Evolutionary conservation across 2,329 filamentous ascomycete species (phyloP).

Genomic region (Stachybotrys elegans): DNA sequence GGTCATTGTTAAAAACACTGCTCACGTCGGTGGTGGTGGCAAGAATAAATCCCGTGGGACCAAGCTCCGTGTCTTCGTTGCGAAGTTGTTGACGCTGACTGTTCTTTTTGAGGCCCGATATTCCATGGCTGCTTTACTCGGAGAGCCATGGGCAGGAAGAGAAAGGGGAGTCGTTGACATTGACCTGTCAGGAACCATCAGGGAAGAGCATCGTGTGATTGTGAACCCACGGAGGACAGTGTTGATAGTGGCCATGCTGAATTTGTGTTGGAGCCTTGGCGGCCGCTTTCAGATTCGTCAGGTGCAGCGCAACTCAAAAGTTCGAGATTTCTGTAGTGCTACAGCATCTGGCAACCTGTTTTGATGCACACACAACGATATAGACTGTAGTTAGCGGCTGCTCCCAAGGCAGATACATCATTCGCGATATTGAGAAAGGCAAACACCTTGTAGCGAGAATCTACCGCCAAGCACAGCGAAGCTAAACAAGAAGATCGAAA

Average conservation of each 20-base stretch:
- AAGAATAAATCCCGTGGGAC: background rate
- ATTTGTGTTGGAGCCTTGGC: background rate
- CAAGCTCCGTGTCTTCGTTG: background rate
- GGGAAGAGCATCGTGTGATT: no score
- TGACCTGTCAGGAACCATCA: background rate
- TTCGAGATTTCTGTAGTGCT: background rate
- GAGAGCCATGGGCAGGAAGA: background rate
- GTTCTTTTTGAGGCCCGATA: background rate
- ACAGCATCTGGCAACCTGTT: background rate
- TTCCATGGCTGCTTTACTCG: background rate
- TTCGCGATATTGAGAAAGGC: background rate
- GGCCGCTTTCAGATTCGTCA: background rate
- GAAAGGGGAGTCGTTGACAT: background rate
- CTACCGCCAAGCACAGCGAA: background rate
- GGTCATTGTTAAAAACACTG: background rate
- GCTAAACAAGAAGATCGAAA: no score
- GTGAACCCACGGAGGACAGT: background rate
- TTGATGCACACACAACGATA: background rate
- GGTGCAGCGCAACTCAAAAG: background rate
- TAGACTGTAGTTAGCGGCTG: background rate
- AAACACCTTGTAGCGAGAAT: background rate
- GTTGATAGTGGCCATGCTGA: background rate
- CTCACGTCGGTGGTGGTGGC: background rate
- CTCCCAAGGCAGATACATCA: background rate
- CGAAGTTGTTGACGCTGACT: background rate